Evolutionary conservation across 164 flowering plant species (phyloP).

Genomic region (Tinospora cordifolia): DNA sequence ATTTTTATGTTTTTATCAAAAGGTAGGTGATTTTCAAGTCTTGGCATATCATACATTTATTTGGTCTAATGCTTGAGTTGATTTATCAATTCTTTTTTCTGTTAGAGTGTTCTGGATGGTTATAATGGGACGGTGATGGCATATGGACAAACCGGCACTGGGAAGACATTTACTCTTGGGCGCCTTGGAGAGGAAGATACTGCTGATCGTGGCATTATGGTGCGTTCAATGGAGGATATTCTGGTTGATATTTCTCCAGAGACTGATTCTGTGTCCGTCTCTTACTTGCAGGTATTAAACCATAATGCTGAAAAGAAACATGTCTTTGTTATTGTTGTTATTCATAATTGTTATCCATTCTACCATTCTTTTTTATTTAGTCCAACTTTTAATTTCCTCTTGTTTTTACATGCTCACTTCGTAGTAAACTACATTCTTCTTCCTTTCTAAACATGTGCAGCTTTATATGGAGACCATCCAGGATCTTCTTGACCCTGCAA

Average conservation of each 20-base stretch:
- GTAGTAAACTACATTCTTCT: neutral
- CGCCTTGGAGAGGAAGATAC: constrained; percentile 89
- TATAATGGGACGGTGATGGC: constrained; percentile 99
- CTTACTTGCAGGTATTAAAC: constrained; percentile 80
- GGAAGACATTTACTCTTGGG: constrained; percentile 94
- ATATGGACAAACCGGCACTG: constrained; percentile 97
- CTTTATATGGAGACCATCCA: constrained; percentile 98
- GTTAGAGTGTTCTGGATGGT: constrained; percentile 93
- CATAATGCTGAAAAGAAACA: neutral
- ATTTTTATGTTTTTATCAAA: neutral
- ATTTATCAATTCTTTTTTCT: constrained; percentile 14
- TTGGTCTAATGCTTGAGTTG: neutral
- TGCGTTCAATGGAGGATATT: constrained; percentile 94
- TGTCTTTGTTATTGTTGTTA: neutral
- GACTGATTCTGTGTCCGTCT: constrained; percentile 70
- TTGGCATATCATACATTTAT: neutral
- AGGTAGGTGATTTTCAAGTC: constrained; percentile 2
- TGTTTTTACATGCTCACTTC: neutral
- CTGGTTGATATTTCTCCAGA: constrained; percentile 60
- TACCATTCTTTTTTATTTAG: neutral
- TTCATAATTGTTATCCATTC: neutral
- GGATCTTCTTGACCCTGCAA: constrained; percentile 86
- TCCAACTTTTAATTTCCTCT: neutral
- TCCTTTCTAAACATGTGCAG: constrained; percentile 33
- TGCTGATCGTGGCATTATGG: constrained; percentile 93